Percentiles rank a stretch among this genome's conserved stretches.
phyloP scores from a whole-genome alignment of 2,329 filamentous ascomycete species.

The Paraphaeosphaeria sporulosa region DNA sequence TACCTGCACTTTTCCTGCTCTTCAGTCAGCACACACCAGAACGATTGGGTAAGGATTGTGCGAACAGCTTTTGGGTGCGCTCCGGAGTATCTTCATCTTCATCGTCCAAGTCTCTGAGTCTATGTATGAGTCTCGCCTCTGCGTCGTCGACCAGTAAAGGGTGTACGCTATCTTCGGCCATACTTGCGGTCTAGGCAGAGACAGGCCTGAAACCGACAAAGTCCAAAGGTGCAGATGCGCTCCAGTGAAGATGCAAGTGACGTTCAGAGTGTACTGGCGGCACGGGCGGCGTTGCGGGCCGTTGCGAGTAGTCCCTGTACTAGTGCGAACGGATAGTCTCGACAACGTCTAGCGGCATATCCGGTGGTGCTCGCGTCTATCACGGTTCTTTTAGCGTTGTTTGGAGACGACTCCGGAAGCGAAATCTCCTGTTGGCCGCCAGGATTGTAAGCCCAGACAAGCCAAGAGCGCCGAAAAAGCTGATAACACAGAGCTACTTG shows the following conservation, averaged over 20 bases:
- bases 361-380: background rate
- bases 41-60: background rate
- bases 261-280: background rate
- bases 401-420: background rate
- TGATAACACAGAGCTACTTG: background rate
- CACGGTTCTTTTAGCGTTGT: background rate
- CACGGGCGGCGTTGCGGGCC: background rate
- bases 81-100: background rate
- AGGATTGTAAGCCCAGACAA: background rate
- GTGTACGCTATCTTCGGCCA: background rate
- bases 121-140: background rate
- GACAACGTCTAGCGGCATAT: background rate
- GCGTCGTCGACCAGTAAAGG: background rate
- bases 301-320: background rate
- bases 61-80: slow-evolving; percentile 1
- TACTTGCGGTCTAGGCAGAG: background rate
- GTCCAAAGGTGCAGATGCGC: background rate
- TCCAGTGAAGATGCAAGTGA: background rate
- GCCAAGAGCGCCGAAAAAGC: background rate
- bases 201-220: background rate
- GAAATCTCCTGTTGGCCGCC: background rate
- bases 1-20: background rate
- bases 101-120: background rate
- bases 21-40: background rate
- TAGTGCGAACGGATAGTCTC: background rate